Base-by-base conservation (phyloP, 768 basidiomycete genomes). In the Boletellus ananas region DNA sequence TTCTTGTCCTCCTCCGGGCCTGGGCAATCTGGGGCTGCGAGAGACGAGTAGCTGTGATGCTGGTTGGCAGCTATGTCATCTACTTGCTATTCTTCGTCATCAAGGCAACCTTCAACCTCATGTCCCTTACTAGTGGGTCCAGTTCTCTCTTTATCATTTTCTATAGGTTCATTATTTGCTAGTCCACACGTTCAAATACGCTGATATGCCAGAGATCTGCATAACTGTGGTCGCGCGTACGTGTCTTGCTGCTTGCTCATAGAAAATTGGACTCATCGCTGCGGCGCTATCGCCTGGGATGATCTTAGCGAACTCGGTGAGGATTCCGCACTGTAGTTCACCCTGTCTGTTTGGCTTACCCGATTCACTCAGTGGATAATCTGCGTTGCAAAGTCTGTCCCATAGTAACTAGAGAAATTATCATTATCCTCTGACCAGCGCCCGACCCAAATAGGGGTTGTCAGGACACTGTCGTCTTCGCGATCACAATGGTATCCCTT, bases 21-120 rank as follows among this genome's bases (percentile, higher is more conserved):
- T 58, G 59, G 51, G 52, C 59, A 20, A 56, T 58, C 31, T 58
- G 59, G 59, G 49, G 59, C 1, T 49, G 54, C 14, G n/a, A n/a
- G 4, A 34, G 31, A 38, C 7, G 20, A 21, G 21, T 39, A n/a
- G 40, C 47, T 12, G 17, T 14, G 12, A 4, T 29, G 12, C 38
- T 60, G 5, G 17, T 60, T 3, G 39, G 17, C 17, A 33, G 45
- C n/a, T 60, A 60, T 37, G 2, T n/a, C 12, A 8, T 17, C 6
- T 58, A 56, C 18, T 11, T 60, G 34, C 6, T 51, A 20, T 11
- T 49, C 10, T 2, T 35, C 12, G 10, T 58, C 3, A 14, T 34
- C 11, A 14, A 31, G 18, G 16, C 31, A 4, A 10, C n/a, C 3
- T 35, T 25, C 13, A 21, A 20, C 1, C 16, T 36, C 1, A 14